Evolutionary conservation across 805 yeast species (phyloP).

Genomic region (Spencermartinsiella europaea): DNA sequence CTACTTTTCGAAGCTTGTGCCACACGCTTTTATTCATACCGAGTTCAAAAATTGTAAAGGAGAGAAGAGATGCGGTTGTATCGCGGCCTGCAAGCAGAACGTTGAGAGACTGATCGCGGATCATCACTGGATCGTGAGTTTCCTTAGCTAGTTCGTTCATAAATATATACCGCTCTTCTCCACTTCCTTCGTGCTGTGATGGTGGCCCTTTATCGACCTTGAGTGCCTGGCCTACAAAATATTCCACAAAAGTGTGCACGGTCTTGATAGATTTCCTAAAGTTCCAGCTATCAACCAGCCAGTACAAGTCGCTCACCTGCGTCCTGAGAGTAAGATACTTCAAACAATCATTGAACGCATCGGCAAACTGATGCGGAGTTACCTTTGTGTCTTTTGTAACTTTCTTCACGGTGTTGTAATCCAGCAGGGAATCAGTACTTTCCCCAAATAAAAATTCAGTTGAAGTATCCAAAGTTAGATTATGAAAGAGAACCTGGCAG

Average conservation of each 20-base stretch:
- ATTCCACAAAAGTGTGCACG: constrained; percentile 30
- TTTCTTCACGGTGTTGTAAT: background rate
- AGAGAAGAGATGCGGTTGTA: constrained; percentile 48
- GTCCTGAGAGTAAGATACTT: background rate
- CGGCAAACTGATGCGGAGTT: constrained; percentile 1
- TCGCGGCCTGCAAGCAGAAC: constrained; percentile 52
- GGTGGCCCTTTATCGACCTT: constrained; percentile 3
- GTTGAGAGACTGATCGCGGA: constrained; percentile 48
- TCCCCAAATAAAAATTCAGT: constrained; percentile 34
- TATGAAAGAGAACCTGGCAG: constrained; percentile 27
- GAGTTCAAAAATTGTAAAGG: constrained; percentile 43
- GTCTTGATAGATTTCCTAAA: background rate
- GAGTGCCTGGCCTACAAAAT: constrained; percentile 39
- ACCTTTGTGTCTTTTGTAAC: background rate
- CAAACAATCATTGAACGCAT: constrained; percentile 1
- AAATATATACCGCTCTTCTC: constrained; percentile 38
- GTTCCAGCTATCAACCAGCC: constrained; percentile 23
- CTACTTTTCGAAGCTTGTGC: constrained; percentile 35
- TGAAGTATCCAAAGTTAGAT: constrained; percentile 32
- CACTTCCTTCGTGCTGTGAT: constrained; percentile 23
- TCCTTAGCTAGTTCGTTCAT: constrained; percentile 45
- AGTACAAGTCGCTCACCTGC: constrained; percentile 24
- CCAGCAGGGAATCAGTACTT: constrained; percentile 23
- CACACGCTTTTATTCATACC: constrained; percentile 35
- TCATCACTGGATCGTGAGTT: constrained; percentile 42